These are phyloP conservation scores for Plantago major DNA, from an alignment of 257 asterid genomes.

Conservation along the genomic window DNA sequence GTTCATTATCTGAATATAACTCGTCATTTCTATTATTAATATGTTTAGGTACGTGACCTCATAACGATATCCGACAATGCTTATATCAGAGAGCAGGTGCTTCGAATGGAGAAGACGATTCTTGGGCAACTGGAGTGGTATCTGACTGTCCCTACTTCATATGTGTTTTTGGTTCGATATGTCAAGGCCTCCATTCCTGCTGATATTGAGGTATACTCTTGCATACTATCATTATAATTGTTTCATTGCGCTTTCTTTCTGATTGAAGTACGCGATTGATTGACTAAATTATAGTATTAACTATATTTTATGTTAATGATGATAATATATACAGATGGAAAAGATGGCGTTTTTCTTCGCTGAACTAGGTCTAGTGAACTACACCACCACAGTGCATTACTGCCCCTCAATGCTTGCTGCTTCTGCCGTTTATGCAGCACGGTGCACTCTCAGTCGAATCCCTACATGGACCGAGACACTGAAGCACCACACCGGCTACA, in stretches of 20 bases:
- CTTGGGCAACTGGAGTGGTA: constrained; percentile 55
- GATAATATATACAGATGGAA: constrained; percentile 39
- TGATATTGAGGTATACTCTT: constrained; percentile 36
- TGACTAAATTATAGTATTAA: no score
- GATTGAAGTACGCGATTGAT: background rate
- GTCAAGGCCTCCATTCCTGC: constrained; percentile 39
- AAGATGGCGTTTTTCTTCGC: constrained; percentile 65
- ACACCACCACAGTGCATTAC: constrained; percentile 30
- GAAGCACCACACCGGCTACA: constrained; percentile 60
- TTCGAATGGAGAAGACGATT: constrained; percentile 50
- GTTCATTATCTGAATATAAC: background rate
- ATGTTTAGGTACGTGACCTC: constrained; percentile 38
- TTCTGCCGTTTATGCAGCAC: constrained; percentile 74
- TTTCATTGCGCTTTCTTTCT: background rate
- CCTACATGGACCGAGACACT: constrained; percentile 66
- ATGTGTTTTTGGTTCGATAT: constrained; percentile 47
- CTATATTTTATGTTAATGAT: background rate
- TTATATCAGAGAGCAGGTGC: constrained; percentile 45
- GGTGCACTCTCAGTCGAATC: constrained; percentile 51
- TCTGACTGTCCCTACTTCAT: constrained; percentile 55
- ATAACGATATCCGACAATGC: constrained; percentile 48
- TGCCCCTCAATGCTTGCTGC: constrained; percentile 69
- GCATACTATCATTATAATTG: background rate
- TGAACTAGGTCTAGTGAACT: constrained; percentile 65
- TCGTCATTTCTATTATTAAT: no score